These are phyloP conservation scores for Boletus edulis DNA, from an alignment of 768 basidiomycete species.

Conservation along the genomic window DNA sequence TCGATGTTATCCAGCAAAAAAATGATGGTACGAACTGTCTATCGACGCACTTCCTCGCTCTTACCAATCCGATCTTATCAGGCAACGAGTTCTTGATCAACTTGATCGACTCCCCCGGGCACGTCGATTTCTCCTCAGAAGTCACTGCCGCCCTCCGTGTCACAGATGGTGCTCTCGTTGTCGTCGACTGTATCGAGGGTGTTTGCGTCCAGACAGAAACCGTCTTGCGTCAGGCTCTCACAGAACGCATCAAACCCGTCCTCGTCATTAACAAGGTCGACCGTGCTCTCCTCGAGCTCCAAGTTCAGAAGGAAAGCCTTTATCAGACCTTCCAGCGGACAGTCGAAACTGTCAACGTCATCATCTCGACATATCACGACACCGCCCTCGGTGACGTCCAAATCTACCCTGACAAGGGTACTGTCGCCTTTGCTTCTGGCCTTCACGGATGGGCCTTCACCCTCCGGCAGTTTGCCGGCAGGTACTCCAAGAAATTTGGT, in stretches of 20 bases:
- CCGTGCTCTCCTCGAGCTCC: slow-evolving; percentile 97
- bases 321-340: slow-evolving; percentile 98
- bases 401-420: slow-evolving; percentile 97
- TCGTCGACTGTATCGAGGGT: slow-evolving; percentile 99
- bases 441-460: slow-evolving; percentile 99
- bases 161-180: slow-evolving; percentile 98
- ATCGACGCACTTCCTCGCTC: background rate
- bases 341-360: slow-evolving; percentile 97
- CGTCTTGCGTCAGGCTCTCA: slow-evolving; percentile 93
- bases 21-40: slow-evolving; percentile 63
- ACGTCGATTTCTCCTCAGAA: slow-evolving; percentile 99
- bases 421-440: slow-evolving; percentile 98
- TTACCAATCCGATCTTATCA: slow-evolving; percentile 24
- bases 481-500: slow-evolving; percentile 98
- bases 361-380: slow-evolving; percentile 97
- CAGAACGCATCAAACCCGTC: slow-evolving; percentile 99
- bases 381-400: slow-evolving; percentile 94
- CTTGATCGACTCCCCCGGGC: slow-evolving; percentile 98
- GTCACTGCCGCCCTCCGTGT: slow-evolving; percentile 99
- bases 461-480: slow-evolving; percentile 91
- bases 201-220: slow-evolving; percentile 99
- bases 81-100: slow-evolving; percentile 99
- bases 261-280: slow-evolving; percentile 99
- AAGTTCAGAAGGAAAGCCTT: slow-evolving; percentile 94
- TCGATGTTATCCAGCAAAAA: slow-evolving; percentile 87